Conservation (phyloP, 2,329 filamentous ascomycete species). For the Cladosporium sp. region DNA sequence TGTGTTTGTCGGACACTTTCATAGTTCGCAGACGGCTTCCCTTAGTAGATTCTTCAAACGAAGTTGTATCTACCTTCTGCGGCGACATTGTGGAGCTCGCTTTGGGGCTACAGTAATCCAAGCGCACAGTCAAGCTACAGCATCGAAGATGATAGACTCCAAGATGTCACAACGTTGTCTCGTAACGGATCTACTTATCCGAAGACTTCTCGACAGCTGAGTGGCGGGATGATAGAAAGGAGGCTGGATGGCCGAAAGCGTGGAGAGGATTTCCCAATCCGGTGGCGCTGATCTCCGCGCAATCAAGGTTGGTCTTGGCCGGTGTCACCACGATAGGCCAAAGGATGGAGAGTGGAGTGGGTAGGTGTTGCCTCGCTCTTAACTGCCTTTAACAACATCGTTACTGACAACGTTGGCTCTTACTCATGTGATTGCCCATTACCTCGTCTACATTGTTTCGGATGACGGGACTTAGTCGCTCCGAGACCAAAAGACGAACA, state of each 20-base stretch:
- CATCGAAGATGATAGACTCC: neutral
- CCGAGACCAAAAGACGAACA: slow-evolving; percentile 5
- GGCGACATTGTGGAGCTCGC: no score
- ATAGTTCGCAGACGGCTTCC: neutral
- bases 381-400: neutral
- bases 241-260: neutral
- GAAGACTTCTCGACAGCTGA: neutral
- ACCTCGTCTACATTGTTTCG: no score
- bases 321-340: slow-evolving; percentile 5
- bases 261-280: neutral
- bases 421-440: no score
- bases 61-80: neutral
- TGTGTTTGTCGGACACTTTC: no score
- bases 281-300: neutral
- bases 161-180: neutral
- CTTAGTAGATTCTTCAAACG: neutral
- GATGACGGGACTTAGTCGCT: neutral
- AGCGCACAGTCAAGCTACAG: no score
- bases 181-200: neutral
- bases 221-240: no score
- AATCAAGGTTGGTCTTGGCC: neutral
- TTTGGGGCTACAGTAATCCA: no score
- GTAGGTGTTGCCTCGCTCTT: neutral
- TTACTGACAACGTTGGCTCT: no score
- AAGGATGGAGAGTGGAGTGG: neutral